Percentiles rank a stretch among this genome's conserved stretches.
phyloP scores from a whole-genome alignment of 129 eudicot genomes.

The Saussurea involucrata region DNA sequence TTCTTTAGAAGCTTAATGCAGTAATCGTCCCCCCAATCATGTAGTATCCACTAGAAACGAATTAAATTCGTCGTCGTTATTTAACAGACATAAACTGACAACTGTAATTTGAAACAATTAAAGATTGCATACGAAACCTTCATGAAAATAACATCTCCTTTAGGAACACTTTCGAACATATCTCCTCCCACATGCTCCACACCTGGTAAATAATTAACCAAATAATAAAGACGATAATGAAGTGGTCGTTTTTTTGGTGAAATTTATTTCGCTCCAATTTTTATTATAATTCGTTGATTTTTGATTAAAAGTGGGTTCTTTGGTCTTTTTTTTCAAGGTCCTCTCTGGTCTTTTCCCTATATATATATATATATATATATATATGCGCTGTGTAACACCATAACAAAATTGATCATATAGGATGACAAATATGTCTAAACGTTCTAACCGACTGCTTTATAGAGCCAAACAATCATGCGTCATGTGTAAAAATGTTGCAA shows the following conservation, averaged over 20 bases:
- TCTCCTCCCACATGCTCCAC: conserved; percentile 37
- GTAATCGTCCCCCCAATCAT: conserved; percentile 42
- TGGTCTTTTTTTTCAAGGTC: no score
- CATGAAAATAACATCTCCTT: conserved; percentile 39
- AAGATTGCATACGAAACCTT: conserved; percentile 10
- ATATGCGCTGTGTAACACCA: no score
- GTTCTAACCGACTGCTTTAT: background rate
- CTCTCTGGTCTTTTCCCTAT: no score
- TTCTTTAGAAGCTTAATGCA: conserved; percentile 39
- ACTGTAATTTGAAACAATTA: background rate
- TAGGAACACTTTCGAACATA: conserved; percentile 39
- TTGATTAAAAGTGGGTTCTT: no score
- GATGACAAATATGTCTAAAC: background rate
- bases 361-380: no score
- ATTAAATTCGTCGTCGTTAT: background rate
- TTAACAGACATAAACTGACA: background rate
- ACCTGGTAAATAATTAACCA: conserved; percentile 14
- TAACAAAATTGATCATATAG: background rate
- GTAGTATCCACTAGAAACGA: conserved; percentile 41
- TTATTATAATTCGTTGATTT: no score
- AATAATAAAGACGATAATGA: background rate
- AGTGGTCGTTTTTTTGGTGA: background rate
- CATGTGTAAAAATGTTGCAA: background rate
- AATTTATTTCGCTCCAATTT: background rate
- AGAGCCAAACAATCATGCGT: background rate